These are phyloP conservation scores for Anthoceros angustus DNA, from an alignment of 225 moss, liverwort and hornwort genomes.

Conservation along the genomic window DNA sequence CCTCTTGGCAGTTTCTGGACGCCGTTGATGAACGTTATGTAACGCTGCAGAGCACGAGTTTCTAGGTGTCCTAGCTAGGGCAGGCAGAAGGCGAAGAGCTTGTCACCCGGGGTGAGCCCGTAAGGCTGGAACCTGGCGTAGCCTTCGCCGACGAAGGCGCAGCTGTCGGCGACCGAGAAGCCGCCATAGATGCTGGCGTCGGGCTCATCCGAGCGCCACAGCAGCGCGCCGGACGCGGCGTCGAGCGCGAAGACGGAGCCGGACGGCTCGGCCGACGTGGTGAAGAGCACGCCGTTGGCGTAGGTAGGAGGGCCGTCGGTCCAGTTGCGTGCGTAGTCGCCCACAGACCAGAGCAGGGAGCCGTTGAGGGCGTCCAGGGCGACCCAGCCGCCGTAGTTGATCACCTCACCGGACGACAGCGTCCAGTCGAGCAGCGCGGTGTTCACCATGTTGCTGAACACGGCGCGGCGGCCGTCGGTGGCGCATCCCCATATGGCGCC, in stretches of 20 bases:
- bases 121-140: neutral
- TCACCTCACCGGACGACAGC: neutral
- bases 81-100: too few relatives aligned
- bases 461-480: neutral
- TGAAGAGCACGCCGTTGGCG: neutral
- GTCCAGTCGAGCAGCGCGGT: too few relatives aligned
- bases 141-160: neutral
- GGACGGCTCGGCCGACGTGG: neutral
- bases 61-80: too few relatives aligned
- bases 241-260: neutral
- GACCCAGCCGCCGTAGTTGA: neutral
- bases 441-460: neutral
- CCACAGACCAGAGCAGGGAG: slow-evolving; percentile 6
- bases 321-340: neutral
- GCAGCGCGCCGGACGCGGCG: neutral
- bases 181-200: neutral
- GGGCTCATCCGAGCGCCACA: neutral
- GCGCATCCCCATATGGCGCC: neutral
- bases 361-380: slow-evolving; percentile 4
- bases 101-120: too few relatives aligned
- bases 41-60: too few relatives aligned
- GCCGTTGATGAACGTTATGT: too few relatives aligned
- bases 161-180: neutral
- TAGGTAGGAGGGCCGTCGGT: neutral
- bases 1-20: too few relatives aligned